Base-by-base conservation (phyloP, 768 basidiomycete species). In the Pulveroboletus sp. region DNA sequence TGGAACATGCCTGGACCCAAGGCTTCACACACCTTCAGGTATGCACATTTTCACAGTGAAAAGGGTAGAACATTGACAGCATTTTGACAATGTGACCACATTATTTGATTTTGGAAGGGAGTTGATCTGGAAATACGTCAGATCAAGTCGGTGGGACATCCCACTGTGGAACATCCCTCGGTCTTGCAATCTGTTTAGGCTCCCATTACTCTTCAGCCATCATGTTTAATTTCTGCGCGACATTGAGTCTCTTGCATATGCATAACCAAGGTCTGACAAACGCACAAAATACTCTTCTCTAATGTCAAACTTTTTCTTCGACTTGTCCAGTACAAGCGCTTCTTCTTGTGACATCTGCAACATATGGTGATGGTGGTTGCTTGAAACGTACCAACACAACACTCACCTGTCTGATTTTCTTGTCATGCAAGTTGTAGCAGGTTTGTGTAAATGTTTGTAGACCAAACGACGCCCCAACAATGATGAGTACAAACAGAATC, bases 261-360 rank as follows among this genome's bases (percentile, higher is more conserved):
- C n/a, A n/a, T n/a, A n/a, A n/a, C n/a, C n/a, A n/a, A n/a, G n/a
- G n/a, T n/a, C n/a, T n/a, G n/a, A 21, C 21, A 49, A 45, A 83
- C 92, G 69, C 70, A 97, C 94, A 64, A 86, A 97, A 68, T 98
- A 99, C 63, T 97, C 94, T 65, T 97, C 95, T 45, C 91, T 74
- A 16, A 97, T 88, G 68, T 98, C 94, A 50, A 97, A 84, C 72
- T 82, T 87, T 71, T 85, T 87, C 69, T 85, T 76, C 46, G 72
- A 72, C 62, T 76, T 80, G 53, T 84, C 76, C 58, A 94, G 72
- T 10, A 82, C 78, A 17, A 94, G 74, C 53, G 90, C 86, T 56
- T 94, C 82, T 63, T 93, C 85, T 53, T 82, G 84, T 34, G 81
- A 78, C 31, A 97, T 68, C 91, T 83, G 42, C 17, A 24, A 35